Conservation (phyloP, 2,329 filamentous ascomycete genomes). For the Alternaria arborescens region DNA sequence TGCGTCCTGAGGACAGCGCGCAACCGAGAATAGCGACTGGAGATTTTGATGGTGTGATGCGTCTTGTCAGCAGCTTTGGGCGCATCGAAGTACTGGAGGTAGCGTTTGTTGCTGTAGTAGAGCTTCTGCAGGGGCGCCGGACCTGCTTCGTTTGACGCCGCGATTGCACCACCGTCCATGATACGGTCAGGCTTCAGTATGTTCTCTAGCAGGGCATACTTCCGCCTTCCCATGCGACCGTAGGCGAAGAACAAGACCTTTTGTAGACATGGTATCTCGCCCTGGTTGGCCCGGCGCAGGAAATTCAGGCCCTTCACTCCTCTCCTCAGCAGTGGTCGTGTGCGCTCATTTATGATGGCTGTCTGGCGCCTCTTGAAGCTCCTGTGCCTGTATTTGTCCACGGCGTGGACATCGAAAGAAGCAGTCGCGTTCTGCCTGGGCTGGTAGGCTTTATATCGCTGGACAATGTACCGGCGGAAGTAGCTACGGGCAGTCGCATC, state of each 20-base stretch:
- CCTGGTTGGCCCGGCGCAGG: constrained; percentile 64
- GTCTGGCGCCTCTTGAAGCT: constrained; percentile 32
- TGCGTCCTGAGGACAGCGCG: constrained; percentile 41
- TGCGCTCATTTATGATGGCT: constrained; percentile 35
- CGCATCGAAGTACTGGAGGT: constrained; percentile 43
- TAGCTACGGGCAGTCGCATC: constrained; percentile 63
- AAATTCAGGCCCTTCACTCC: constrained; percentile 52
- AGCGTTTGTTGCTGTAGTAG: constrained; percentile 45
- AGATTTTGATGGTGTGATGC: constrained; percentile 37
- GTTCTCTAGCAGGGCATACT: constrained; percentile 54
- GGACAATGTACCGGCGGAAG: constrained; percentile 58
- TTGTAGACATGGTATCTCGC: constrained; percentile 60
- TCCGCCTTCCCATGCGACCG: constrained; percentile 63
- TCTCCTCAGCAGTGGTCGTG: constrained; percentile 30
- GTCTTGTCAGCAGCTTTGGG: constrained; percentile 28
- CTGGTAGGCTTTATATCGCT: constrained; percentile 59
- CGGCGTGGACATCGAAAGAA: constrained; percentile 23
- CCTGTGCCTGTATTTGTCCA: constrained; percentile 29
- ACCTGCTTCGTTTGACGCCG: background rate
- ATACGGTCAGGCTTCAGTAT: constrained; percentile 37
- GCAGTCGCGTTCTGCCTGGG: constrained; percentile 35
- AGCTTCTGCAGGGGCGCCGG: constrained; percentile 46
- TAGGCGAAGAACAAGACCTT: constrained; percentile 65
- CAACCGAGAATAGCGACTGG: constrained; percentile 42
- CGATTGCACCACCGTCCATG: constrained; percentile 10